Conservation (phyloP, 768 basidiomycete genomes). For the Boletellus emodensis region DNA sequence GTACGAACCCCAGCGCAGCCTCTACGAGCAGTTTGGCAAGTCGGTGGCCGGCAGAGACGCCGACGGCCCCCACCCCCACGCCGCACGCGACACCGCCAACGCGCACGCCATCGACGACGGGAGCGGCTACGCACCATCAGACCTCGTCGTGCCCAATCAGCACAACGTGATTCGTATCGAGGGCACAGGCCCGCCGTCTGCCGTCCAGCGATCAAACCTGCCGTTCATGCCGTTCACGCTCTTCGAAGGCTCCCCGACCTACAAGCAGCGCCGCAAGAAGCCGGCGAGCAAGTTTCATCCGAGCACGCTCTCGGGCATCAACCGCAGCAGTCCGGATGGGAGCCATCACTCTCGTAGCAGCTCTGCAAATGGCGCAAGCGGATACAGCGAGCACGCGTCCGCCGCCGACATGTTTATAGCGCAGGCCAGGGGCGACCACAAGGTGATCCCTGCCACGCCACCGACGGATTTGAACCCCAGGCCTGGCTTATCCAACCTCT, state of each 20-base stretch:
- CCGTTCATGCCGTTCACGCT: slow-evolving; percentile 67
- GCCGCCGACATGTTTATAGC: slow-evolving; percentile 66
- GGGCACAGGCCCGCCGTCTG: slow-evolving; percentile 11
- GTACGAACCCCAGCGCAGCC: slow-evolving; percentile 79
- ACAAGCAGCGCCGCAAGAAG: slow-evolving; percentile 87
- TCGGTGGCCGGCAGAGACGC: slow-evolving; percentile 30
- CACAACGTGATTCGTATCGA: slow-evolving; percentile 27
- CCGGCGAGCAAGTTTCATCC: slow-evolving; percentile 37
- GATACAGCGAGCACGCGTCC: slow-evolving; percentile 36
- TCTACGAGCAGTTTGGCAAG: slow-evolving; percentile 85
- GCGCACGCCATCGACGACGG: slow-evolving; percentile 3
- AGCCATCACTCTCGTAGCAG: slow-evolving; percentile 13
- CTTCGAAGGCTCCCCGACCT: slow-evolving; percentile 79
- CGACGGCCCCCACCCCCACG: slow-evolving; percentile 27
- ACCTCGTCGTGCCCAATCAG: slow-evolving; percentile 3
- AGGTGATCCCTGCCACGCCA: slow-evolving; percentile 18
- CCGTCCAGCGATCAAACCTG: slow-evolving; percentile 17
- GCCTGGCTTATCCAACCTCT: slow-evolving; percentile 15
- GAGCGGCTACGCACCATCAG: slow-evolving; percentile 8
- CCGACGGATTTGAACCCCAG: slow-evolving; percentile 15
- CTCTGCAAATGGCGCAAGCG: slow-evolving; percentile 18
- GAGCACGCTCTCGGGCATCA: slow-evolving; percentile 27
- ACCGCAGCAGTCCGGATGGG: slow-evolving; percentile 22
- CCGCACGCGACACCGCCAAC: slow-evolving; percentile 20
- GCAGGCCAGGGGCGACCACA: slow-evolving; percentile 51